Base-by-base conservation (phyloP, 208 protist genomes). In the Endotrypanum monterogeii region DNA sequence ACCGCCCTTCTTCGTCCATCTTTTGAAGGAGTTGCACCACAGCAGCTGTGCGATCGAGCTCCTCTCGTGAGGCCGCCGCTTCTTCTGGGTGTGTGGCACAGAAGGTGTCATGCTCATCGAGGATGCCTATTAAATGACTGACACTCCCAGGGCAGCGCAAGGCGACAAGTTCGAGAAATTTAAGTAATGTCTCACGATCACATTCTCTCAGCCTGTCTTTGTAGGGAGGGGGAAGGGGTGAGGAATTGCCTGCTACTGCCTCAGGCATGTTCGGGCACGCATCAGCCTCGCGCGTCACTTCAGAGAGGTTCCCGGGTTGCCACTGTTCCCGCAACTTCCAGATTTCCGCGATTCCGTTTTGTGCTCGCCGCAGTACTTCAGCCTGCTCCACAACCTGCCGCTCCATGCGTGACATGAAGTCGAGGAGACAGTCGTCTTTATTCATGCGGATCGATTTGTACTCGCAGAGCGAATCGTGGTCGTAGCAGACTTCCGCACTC, bases 41-140 rank as follows among this genome's bases (percentile, higher is more conserved):
- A 0, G 82, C 80, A 16, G 69, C 58, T 18, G 79, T 71, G 4
- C 67, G 78, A 3, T 51, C 66, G 20, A 73, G 68, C 16, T 37
- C 35, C 46, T 93, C 72, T 18, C 60, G 58, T 18, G 83, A 74
- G 12, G 79, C 80, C 20, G 66, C 71, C n/a, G 85, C 84, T 63
- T 95, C 90, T 37, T 16, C 52, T 0, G 83, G 71, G 68, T 93
- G 79, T n/a, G 73, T 57, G 16, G 23, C 41, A 30, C 87, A 60
- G 70, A 85, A 92, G 56, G 79, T 70, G 8, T 79, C 78, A 76
- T 89, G 78, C 52, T 91, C 90, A 67, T 91, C 84, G 32, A 93
- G 61, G 48, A 74, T 88, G 25, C 80, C 73, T 14, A 92, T 78
- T 2, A 93, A 41, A 14, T 80, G 55, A 32, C 30, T 44, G 25